Evolutionary conservation across 192 early-diverging fungal species (phyloP).

Genomic region (Thamnidium elegans): DNA sequence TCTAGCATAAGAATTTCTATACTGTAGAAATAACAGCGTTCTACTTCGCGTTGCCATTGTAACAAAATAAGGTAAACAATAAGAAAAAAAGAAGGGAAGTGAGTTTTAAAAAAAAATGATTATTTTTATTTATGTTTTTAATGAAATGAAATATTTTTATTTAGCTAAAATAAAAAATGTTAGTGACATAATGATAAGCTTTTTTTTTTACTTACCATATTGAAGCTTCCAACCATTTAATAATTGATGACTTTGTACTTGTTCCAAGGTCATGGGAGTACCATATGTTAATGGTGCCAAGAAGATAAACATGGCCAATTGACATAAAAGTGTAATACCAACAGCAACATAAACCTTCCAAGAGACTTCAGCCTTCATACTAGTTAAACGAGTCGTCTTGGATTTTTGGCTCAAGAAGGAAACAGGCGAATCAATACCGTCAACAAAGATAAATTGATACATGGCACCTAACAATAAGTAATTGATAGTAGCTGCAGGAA

Average conservation of each 20-base stretch:
- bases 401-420: constrained; percentile 34
- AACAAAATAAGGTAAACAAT: background rate
- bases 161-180: too few relatives aligned
- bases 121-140: too few relatives aligned
- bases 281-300: constrained; percentile 92
- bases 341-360: constrained; percentile 37
- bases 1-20: constrained; percentile 81
- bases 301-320: constrained; percentile 63
- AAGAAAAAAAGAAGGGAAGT: constrained; percentile 1
- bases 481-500: constrained; percentile 83
- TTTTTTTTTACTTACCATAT: constrained; percentile 40
- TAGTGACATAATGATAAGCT: too few relatives aligned
- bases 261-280: constrained; percentile 54
- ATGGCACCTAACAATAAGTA: constrained; percentile 72
- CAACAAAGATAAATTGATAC: constrained; percentile 72
- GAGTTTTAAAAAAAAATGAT: background rate
- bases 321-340: constrained; percentile 44
- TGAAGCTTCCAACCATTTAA: constrained; percentile 87
- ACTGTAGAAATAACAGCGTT: constrained; percentile 91
- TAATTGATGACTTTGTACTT: constrained; percentile 65
- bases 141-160: too few relatives aligned
- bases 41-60: constrained; percentile 83
- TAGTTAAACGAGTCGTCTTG: background rate
- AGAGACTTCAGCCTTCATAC: constrained; percentile 28
- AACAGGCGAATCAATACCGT: constrained; percentile 51